Percentiles rank a stretch among this genome's conserved stretches.
Conservation (phyloP, 2,329 filamentous ascomycete species). For the Teratosphaeriaceae sp. region DNA sequence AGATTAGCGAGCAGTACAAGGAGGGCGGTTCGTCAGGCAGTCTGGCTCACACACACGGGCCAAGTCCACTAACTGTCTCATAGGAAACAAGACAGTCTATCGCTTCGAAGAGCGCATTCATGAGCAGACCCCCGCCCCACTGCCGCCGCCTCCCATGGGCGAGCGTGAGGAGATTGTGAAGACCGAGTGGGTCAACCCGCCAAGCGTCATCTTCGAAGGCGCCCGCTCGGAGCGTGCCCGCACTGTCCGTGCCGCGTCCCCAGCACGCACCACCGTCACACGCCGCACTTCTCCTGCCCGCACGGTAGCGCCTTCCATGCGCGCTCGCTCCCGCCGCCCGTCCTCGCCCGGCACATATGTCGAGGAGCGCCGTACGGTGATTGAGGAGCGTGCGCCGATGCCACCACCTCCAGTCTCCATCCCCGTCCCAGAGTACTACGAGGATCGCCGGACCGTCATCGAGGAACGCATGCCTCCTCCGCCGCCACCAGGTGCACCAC, state of each 20-base stretch:
- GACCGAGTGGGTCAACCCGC: constrained; percentile 35
- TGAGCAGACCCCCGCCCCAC: constrained; percentile 15
- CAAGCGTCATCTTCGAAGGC: constrained; percentile 22
- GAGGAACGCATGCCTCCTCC: constrained; percentile 20
- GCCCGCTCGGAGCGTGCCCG: constrained; percentile 14
- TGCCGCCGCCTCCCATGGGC: constrained; percentile 16
- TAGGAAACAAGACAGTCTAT: constrained; percentile 31
- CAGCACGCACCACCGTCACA: constrained; percentile 23
- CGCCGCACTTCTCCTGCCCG: constrained; percentile 4
- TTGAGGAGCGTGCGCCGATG: constrained; percentile 24
- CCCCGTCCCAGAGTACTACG: constrained; percentile 20
- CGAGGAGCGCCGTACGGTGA: constrained; percentile 24
- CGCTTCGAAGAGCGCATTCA: constrained; percentile 27
- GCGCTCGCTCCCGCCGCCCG: constrained; percentile 14
- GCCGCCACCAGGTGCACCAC: constrained; percentile 1
- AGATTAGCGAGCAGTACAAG: constrained; percentile 68
- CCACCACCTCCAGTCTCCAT: constrained; percentile 13
- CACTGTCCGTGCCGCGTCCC: constrained; percentile 18
- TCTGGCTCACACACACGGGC: too few relatives aligned
- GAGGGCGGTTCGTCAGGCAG: constrained; percentile 32
- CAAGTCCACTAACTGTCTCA: constrained; percentile 15
- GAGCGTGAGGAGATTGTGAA: constrained; percentile 29
- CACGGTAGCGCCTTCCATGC: too few relatives aligned
- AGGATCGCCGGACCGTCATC: constrained; percentile 24
- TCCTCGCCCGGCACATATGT: constrained; percentile 19